Evolutionary conservation across 202 grass and related monocot species (phyloP).

Genomic region (Musa balbisiana): DNA sequence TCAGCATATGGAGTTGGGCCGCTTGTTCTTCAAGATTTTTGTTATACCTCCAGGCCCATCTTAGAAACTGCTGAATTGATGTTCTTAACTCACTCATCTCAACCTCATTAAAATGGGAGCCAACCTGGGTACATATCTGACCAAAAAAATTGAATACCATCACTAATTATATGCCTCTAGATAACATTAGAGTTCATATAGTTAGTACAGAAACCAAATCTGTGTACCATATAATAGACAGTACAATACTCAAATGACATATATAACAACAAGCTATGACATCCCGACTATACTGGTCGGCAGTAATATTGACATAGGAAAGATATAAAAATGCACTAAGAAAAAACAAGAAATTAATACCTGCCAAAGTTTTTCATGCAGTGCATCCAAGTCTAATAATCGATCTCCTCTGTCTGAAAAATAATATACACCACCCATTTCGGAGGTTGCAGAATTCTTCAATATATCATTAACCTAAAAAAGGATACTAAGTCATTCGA

Average conservation of each 20-base stretch:
- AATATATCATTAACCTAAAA: slow-evolving; percentile 72
- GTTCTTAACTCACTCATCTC: slow-evolving; percentile 70
- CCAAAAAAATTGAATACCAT: not conserved
- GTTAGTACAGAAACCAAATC: not conserved
- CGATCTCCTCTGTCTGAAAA: slow-evolving; percentile 86
- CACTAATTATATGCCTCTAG: not conserved
- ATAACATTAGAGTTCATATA: not conserved
- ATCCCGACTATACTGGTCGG: no score
- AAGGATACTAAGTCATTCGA: slow-evolving; percentile 11
- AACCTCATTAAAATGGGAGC: slow-evolving; percentile 39
- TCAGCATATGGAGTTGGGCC: slow-evolving; percentile 96
- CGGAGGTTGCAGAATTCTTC: slow-evolving; percentile 49
- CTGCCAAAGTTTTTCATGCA: slow-evolving; percentile 78
- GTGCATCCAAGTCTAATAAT: slow-evolving; percentile 80
- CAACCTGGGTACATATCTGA: slow-evolving; percentile 53
- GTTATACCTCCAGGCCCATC: slow-evolving; percentile 92
- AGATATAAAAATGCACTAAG: not conserved
- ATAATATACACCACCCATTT: slow-evolving; percentile 84
- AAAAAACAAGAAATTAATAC: slow-evolving; percentile 22
- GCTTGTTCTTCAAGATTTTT: slow-evolving; percentile 96
- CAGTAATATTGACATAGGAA: no score
- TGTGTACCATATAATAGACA: no score
- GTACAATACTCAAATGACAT: no score
- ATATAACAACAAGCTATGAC: no score
- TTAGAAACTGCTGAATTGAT: slow-evolving; percentile 73